Percentiles rank a stretch among this genome's conserved stretches.
Evolutionary conservation across 2,329 filamentous ascomycete species (phyloP).

Genomic region (Trichoderma breve): DNA sequence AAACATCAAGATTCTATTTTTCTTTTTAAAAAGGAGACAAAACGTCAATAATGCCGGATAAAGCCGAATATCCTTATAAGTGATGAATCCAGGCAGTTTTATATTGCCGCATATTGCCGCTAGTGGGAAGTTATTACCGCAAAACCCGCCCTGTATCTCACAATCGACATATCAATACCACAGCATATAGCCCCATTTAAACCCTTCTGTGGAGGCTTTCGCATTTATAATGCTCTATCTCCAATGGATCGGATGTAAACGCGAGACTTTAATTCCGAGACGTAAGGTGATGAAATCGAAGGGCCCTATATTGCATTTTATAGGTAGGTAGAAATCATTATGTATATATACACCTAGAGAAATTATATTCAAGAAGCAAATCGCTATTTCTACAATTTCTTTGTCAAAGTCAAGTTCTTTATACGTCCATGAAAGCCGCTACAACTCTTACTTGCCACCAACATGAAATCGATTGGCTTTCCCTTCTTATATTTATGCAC

Average conservation of each 20-base stretch:
- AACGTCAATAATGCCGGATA: neutral
- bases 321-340: neutral
- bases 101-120: too few species aligned
- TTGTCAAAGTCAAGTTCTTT: neutral
- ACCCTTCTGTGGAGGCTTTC: neutral
- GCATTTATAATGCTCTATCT: neutral
- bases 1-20: too few species aligned
- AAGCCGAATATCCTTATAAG: neutral
- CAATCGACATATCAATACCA: neutral
- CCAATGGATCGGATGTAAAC: neutral
- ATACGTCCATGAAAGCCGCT: accelerated
- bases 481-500: neutral
- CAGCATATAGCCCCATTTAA: neutral
- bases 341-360: neutral
- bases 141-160: neutral
- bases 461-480: neutral
- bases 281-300: neutral
- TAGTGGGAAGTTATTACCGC: neutral
- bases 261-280: neutral
- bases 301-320: neutral
- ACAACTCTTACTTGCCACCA: neutral
- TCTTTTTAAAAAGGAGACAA: neutral
- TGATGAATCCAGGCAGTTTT: neutral
- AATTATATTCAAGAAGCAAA: neutral
- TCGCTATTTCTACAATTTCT: neutral